phyloP scores from a whole-genome alignment of 169 alveolate genomes.

The Eimeria maxima region DNA sequence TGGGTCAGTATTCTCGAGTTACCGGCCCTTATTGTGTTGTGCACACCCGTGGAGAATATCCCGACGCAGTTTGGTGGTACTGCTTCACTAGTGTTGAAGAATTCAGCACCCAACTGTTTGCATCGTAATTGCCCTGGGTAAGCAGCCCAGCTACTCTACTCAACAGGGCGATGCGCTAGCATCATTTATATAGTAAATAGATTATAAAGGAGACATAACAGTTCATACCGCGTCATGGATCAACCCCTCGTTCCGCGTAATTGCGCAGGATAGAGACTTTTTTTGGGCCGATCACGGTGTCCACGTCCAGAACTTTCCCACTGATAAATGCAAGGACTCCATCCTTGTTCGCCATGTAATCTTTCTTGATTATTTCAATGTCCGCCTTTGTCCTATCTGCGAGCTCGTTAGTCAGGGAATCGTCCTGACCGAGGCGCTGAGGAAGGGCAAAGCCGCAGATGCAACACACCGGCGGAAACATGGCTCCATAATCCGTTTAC shows the following conservation, averaged over 20 bases:
- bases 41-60: background rate
- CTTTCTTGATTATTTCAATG: conserved; percentile 80
- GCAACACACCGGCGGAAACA: background rate
- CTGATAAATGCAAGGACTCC: conserved; percentile 70
- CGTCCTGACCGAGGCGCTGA: conserved; percentile 83
- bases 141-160: background rate
- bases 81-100: background rate
- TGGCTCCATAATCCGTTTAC: too few species aligned
- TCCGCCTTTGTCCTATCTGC: conserved; percentile 77
- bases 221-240: conserved; percentile 1
- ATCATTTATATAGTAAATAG: background rate
- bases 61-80: background rate
- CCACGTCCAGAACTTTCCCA: conserved; percentile 77
- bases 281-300: conserved; percentile 43
- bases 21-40: background rate
- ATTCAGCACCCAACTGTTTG: background rate
- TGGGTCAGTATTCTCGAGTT: background rate
- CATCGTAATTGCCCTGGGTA: background rate
- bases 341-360: conserved; percentile 77
- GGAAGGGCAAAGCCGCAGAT: conserved; percentile 1
- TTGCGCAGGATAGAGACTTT: conserved; percentile 76
- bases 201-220: background rate
- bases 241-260: conserved; percentile 75
- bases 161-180: background rate
- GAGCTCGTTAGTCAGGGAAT: conserved; percentile 77